A percentile compares a stretch with the other conserved stretches of the same genome.
Evolutionary conservation across 2,329 filamentous ascomycete species (phyloP).

Genomic region (Penicillium occitanis): DNA sequence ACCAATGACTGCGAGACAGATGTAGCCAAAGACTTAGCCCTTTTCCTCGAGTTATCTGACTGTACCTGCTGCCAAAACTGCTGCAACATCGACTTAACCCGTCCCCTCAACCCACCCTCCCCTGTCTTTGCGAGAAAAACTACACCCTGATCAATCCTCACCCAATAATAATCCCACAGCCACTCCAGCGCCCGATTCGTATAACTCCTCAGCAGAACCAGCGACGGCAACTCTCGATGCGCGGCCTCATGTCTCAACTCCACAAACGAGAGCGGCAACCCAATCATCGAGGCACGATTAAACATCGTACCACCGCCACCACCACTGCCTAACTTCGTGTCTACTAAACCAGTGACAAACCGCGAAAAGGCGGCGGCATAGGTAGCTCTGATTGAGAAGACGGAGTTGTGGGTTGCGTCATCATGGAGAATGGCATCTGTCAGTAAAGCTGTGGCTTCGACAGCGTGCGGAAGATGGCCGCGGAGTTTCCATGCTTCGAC

Average conservation of each 20-base stretch:
- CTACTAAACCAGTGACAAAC: constrained; percentile 49
- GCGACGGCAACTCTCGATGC: constrained; percentile 79
- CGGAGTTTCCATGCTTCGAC: constrained; percentile 48
- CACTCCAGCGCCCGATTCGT: constrained; percentile 71
- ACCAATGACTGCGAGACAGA: constrained; percentile 28
- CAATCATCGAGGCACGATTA: constrained; percentile 42
- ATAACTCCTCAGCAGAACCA: constrained; percentile 69
- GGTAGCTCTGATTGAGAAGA: constrained; percentile 47
- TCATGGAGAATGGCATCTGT: constrained; percentile 49
- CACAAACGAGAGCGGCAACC: constrained; percentile 68
- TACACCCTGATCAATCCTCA: constrained; percentile 41
- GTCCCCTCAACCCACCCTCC: not conserved
- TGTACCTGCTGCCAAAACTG: constrained; percentile 8
- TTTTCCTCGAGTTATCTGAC: constrained; percentile 27
- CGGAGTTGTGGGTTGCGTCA: constrained; percentile 41
- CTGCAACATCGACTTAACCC: not conserved
- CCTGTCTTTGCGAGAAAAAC: not conserved
- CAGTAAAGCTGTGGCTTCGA: constrained; percentile 48
- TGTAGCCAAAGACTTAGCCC: constrained; percentile 29
- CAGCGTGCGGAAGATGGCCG: constrained; percentile 46
- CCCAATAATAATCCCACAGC: constrained; percentile 92
- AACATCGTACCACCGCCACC: constrained; percentile 43
- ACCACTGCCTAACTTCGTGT: constrained; percentile 42
- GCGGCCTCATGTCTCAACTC: constrained; percentile 87
- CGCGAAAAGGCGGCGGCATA: constrained; percentile 49